phyloP scores from a whole-genome alignment of 1,139 yeast species.

The Candida frijolesensis region DNA sequence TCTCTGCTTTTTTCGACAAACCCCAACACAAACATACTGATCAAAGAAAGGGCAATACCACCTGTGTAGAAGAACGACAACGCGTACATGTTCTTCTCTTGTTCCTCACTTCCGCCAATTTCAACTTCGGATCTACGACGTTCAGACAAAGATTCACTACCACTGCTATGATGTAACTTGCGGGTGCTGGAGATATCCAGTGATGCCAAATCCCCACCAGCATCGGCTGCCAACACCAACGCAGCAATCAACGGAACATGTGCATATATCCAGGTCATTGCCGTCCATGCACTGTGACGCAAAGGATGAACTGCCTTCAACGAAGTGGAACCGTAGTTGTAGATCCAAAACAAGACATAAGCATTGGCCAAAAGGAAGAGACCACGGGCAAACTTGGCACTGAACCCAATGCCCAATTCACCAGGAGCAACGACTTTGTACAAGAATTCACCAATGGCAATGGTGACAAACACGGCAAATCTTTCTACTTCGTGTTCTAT shows the following conservation, averaged over 20 bases:
- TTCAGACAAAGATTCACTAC: slow-evolving; percentile 5
- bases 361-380: slow-evolving; percentile 53
- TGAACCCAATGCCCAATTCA: slow-evolving; percentile 52
- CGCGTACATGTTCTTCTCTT: slow-evolving; percentile 34
- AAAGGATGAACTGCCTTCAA: slow-evolving; percentile 55
- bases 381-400: slow-evolving; percentile 48
- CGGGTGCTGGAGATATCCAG: slow-evolving; percentile 16
- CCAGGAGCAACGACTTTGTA: slow-evolving; percentile 57
- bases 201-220: slow-evolving; percentile 55
- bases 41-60: slow-evolving; percentile 45
- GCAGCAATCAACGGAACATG: slow-evolving; percentile 58
- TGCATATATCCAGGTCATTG: slow-evolving; percentile 48
- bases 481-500: slow-evolving; percentile 72
- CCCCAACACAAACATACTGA: slow-evolving; percentile 38
- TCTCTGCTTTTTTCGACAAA: slow-evolving; percentile 42
- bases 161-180: slow-evolving; percentile 7
- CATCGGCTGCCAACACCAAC: slow-evolving; percentile 60
- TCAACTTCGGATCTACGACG: slow-evolving; percentile 1
- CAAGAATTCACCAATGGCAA: slow-evolving; percentile 67
- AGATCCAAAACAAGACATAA: slow-evolving; percentile 54
- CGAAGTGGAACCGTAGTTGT: slow-evolving; percentile 56
- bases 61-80: slow-evolving; percentile 53
- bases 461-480: slow-evolving; percentile 57
- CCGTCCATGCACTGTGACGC: slow-evolving; percentile 50
- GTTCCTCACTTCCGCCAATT: slow-evolving; percentile 20